A percentile compares a stretch with the other conserved stretches of the same genome.
phyloP scores from a whole-genome alignment of 129 eudicot species.

The Erigeron canadensis region DNA sequence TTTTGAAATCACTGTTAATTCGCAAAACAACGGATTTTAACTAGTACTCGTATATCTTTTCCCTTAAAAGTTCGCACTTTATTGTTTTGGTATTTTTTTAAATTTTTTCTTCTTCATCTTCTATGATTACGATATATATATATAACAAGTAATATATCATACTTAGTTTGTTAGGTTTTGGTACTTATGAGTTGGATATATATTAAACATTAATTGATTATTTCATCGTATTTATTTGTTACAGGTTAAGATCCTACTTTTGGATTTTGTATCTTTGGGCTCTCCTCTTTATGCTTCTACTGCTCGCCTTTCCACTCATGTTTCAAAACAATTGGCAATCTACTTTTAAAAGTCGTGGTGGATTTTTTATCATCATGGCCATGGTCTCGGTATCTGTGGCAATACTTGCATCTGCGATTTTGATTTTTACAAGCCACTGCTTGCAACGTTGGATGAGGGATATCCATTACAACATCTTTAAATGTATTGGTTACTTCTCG shows the following conservation, averaged over 20 bases:
- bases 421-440: background rate
- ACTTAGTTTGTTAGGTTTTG: too few species aligned
- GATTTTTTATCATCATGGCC: background rate
- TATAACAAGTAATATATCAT: too few species aligned
- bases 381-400: background rate
- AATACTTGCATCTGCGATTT: background rate
- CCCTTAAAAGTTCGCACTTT: too few species aligned
- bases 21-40: too few species aligned
- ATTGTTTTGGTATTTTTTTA: too few species aligned
- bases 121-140: too few species aligned
- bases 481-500: background rate
- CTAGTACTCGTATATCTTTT: too few species aligned
- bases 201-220: too few species aligned
- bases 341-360: background rate
- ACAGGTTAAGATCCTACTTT: background rate
- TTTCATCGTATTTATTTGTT: too few species aligned
- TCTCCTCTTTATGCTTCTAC: background rate
- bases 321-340: background rate
- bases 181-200: too few species aligned
- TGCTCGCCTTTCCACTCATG: background rate
- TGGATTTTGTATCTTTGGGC: background rate
- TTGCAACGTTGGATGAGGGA: background rate
- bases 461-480: background rate
- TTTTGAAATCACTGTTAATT: too few species aligned
- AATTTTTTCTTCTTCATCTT: too few species aligned